phyloP scores from a whole-genome alignment of 495 filamentous ascomycete species.

The Daldinia caldariorum region DNA sequence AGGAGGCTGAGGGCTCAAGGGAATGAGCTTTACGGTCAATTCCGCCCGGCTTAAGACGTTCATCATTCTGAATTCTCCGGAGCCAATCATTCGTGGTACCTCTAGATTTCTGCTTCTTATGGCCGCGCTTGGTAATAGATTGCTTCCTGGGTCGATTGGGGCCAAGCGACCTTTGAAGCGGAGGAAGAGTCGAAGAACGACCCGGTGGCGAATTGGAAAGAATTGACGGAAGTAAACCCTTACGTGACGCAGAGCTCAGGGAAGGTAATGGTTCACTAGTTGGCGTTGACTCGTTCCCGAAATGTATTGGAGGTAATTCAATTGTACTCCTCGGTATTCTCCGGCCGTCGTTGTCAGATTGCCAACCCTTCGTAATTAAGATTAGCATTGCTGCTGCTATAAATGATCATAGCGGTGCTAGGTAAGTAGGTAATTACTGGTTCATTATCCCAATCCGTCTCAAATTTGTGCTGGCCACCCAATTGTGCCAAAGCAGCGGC shows the following conservation, averaged over 20 bases:
- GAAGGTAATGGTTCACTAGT: conserved; percentile 74
- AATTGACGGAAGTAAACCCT: conserved; percentile 83
- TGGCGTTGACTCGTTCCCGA: conserved; percentile 71
- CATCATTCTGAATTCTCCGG: conserved; percentile 60
- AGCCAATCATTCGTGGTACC: conserved; percentile 61
- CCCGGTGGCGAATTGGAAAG: conserved; percentile 83
- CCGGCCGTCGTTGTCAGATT: conserved; percentile 75
- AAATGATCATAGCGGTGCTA: conserved; percentile 13
- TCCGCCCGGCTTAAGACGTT: conserved; percentile 70
- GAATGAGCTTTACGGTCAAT: conserved; percentile 84
- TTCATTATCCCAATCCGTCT: conserved; percentile 86
- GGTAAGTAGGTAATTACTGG: conserved; percentile 63
- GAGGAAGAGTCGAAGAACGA: conserved; percentile 86
- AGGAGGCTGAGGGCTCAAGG: conserved; percentile 79
- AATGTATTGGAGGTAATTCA: conserved; percentile 77
- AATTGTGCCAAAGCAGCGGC: conserved; percentile 89
- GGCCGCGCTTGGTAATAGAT: conserved; percentile 80
- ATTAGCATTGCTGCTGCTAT: conserved; percentile 40
- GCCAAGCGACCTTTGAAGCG: conserved; percentile 71
- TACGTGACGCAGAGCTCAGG: conserved; percentile 64
- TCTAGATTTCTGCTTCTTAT: conserved; percentile 80
- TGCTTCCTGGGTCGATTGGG: conserved; percentile 79
- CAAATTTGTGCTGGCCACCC: conserved; percentile 78
- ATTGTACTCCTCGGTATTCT: conserved; percentile 67
- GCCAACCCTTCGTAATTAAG: conserved; percentile 64